These are phyloP conservation scores for Lasiosphaeria ovina DNA, from an alignment of 495 filamentous ascomycete species.

Conservation along the genomic window DNA sequence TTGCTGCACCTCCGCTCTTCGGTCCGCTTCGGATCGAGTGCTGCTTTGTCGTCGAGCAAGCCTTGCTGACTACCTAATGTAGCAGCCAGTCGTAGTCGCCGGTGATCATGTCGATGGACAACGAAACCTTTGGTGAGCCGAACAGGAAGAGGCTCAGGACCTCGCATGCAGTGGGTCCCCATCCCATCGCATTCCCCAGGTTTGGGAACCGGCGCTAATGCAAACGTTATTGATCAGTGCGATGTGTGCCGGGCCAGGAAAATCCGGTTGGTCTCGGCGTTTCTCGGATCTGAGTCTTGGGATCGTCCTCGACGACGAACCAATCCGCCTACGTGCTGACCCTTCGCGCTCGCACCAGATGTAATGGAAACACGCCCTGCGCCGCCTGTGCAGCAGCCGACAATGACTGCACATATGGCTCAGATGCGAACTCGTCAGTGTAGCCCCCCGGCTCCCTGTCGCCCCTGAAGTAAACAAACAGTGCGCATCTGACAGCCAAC, in stretches of 20 bases:
- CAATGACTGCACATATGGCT: slow-evolving; percentile 34
- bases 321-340: neutral
- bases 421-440: slow-evolving; percentile 27
- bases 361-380: slow-evolving; percentile 36
- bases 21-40: slow-evolving; percentile 24
- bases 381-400: slow-evolving; percentile 27
- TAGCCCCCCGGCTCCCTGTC: neutral
- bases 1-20: slow-evolving; percentile 6
- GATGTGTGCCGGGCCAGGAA: slow-evolving; percentile 28
- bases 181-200: neutral
- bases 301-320: neutral
- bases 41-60: neutral
- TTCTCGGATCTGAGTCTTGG: neutral
- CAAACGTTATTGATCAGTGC: slow-evolving; percentile 12
- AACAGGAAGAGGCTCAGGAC: slow-evolving; percentile 28
- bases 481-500: slow-evolving; percentile 3
- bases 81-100: neutral
- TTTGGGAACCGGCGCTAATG: neutral
- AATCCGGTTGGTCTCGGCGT: slow-evolving; percentile 19
- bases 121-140: slow-evolving; percentile 14
- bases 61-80: slow-evolving; percentile 3
- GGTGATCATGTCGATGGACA: slow-evolving; percentile 9
- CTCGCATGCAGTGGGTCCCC: slow-evolving; percentile 25
- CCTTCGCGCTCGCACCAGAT: slow-evolving; percentile 17
- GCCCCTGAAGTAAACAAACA: neutral